A percentile compares a stretch with the other conserved stretches of the same genome.
phyloP scores from a whole-genome alignment of 2,329 filamentous ascomycete genomes.

The Sphaceloma murrayae region DNA sequence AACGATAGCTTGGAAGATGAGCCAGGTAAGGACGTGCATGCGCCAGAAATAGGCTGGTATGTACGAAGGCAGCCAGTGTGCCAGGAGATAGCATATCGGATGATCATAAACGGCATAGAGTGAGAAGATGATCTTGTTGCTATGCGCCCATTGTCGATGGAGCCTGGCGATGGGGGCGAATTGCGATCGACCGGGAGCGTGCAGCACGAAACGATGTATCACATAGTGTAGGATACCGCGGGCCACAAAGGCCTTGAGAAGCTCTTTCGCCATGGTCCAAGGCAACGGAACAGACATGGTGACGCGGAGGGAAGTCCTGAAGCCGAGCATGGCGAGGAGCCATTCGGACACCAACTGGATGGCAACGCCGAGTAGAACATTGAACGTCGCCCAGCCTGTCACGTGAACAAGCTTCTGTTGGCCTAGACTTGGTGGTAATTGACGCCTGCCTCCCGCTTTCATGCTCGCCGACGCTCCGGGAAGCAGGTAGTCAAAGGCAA shows the following conservation, averaged over 20 bases:
- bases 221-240: slow-evolving; percentile 61
- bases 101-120: slow-evolving; percentile 59
- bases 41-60: slow-evolving; percentile 55
- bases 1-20: slow-evolving; percentile 52
- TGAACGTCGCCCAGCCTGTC: slow-evolving; percentile 45
- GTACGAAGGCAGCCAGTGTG: slow-evolving; percentile 56
- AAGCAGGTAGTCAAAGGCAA: slow-evolving; percentile 52
- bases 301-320: slow-evolving; percentile 48
- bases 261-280: slow-evolving; percentile 49
- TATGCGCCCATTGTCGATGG: slow-evolving; percentile 51
- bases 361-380: slow-evolving; percentile 44
- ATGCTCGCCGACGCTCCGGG: slow-evolving; percentile 12
- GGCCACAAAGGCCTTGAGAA: slow-evolving; percentile 44
- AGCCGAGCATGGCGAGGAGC: slow-evolving; percentile 43
- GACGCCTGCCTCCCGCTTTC: slow-evolving; percentile 54
- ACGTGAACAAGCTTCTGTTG: slow-evolving; percentile 40
- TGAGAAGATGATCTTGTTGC: slow-evolving; percentile 48
- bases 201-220: slow-evolving; percentile 63
- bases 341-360: slow-evolving; percentile 49
- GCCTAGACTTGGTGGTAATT: slow-evolving; percentile 37
- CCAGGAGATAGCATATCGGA: slow-evolving; percentile 53
- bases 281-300: slow-evolving; percentile 53
- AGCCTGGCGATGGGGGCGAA: slow-evolving; percentile 26
- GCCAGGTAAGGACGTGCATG: slow-evolving; percentile 63
- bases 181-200: slow-evolving; percentile 33